Evolutionary conservation across 495 filamentous ascomycete genomes (phyloP), one percentile per base, ranked within the genome.

Genomic region (Podospora conica): DNA sequence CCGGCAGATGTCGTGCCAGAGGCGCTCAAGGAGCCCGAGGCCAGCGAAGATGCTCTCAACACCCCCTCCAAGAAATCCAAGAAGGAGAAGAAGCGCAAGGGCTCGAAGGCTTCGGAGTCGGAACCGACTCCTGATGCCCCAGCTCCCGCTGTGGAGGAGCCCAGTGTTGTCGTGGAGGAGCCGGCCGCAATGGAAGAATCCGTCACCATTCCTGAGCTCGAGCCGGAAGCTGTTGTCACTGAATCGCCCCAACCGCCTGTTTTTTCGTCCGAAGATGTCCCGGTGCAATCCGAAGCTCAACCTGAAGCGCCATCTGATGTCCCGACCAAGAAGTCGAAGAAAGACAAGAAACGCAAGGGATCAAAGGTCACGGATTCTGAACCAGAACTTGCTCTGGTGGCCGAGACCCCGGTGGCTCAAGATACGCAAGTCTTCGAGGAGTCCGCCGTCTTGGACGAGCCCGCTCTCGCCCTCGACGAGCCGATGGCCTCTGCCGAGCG

Each of bases 281-380:
- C 48, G 15, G 22, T n/a, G 21, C 58, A 48, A 29, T 18, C 55
- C 2, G 61, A 64, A 23, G 21, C 27, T 3, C 40, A 63, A n/a
- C 12, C 31, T 20, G 68, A 58, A 3, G 63, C 69, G 3, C 9
- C 18, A 7, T 21, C 58, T 22, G 60, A 67, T 57, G n/a, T 59
- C 3, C 64, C 66, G 48, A 24, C 61, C 12, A 77, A 74, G 40
- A 73, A 75, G 61, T 58, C 58, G 55, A 61, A 67, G 54, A 68
- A 70, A 48, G 68, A 80, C 68, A 75, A 79, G 65, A 78, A 77
- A 63, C 71, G 73, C 66, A 65, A 65, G 63, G 56, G 33, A 23
- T 31, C 31, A 21, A 57, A 65, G 31, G 23, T 48, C 55, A 25
- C 24, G n/a, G 11, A 18, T 5, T n/a, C 33, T n/a, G 63, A 48